phyloP scores from a whole-genome alignment of 208 protist genomes.

The Trypanosoma melophagium region DNA sequence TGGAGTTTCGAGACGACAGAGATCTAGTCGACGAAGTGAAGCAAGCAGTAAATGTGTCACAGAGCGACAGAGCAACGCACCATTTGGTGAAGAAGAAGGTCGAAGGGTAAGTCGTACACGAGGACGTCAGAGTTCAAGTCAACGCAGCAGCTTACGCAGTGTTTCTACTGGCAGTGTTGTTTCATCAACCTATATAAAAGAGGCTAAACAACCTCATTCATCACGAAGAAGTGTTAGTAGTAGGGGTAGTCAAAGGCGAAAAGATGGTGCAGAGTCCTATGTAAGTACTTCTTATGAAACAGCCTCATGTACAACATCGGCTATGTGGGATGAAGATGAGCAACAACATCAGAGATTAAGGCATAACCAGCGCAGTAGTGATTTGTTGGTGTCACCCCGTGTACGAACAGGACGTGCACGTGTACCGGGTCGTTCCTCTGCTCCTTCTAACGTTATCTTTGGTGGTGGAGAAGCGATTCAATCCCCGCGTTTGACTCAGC shows the following conservation, averaged over 20 bases:
- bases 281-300: background rate
- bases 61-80: background rate
- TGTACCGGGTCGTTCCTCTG: slow-evolving; percentile 11
- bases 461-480: background rate
- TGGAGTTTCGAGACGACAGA: background rate
- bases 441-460: slow-evolving; percentile 18
- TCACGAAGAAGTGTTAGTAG: background rate
- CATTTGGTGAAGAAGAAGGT: slow-evolving; percentile 15
- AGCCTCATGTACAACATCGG: background rate
- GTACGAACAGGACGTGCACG: slow-evolving; percentile 13
- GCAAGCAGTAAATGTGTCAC: background rate
- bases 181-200: background rate
- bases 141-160: background rate
- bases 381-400: background rate
- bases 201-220: background rate
- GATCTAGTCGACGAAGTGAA: background rate
- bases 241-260: background rate
- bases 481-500: background rate
- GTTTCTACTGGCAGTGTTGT: background rate
- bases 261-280: background rate
- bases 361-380: too few species aligned
- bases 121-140: background rate
- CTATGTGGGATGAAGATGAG: background rate
- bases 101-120: background rate
- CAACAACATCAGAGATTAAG: too few species aligned